These are phyloP conservation scores for Carex cristatella DNA, from an alignment of 176 grass and related monocot genomes.

Conservation along the genomic window DNA sequence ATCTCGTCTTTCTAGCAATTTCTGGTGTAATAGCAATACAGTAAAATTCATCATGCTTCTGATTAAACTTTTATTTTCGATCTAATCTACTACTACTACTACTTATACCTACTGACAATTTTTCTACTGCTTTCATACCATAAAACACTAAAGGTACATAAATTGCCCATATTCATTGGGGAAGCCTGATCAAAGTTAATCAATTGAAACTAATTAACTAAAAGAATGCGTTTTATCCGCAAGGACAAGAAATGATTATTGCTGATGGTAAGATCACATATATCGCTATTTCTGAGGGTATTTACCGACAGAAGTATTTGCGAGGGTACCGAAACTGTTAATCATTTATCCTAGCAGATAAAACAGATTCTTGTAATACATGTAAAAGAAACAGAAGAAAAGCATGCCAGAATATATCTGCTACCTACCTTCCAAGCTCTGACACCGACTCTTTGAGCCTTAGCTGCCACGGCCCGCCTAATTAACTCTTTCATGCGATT, in stretches of 20 bases:
- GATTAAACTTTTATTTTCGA: not conserved
- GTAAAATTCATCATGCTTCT: not conserved
- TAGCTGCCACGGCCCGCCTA: constrained; percentile 16
- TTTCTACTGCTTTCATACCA: not conserved
- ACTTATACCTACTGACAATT: not conserved
- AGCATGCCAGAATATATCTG: not conserved
- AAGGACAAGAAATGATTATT: too few species aligned
- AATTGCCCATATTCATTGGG: not conserved
- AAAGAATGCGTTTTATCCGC: too few species aligned
- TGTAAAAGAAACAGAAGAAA: not conserved
- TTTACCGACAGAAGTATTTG: too few species aligned
- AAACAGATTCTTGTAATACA: not conserved
- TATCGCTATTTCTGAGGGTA: too few species aligned
- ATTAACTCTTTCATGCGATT: constrained; percentile 39
- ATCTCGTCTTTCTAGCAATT: not conserved
- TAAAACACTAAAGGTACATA: not conserved
- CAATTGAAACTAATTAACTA: not conserved
- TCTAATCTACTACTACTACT: not conserved
- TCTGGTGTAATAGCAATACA: not conserved
- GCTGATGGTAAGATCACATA: too few species aligned
- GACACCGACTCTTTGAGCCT: constrained; percentile 18
- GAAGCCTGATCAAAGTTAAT: not conserved
- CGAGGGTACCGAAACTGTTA: too few species aligned
- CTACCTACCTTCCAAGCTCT: constrained; percentile 33
- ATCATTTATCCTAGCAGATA: too few species aligned